Percentiles rank a stretch among this genome's conserved stretches.
Evolutionary conservation across 352 stramenopile genomes (phyloP).

Genomic region (Pythium apleroticum): DNA sequence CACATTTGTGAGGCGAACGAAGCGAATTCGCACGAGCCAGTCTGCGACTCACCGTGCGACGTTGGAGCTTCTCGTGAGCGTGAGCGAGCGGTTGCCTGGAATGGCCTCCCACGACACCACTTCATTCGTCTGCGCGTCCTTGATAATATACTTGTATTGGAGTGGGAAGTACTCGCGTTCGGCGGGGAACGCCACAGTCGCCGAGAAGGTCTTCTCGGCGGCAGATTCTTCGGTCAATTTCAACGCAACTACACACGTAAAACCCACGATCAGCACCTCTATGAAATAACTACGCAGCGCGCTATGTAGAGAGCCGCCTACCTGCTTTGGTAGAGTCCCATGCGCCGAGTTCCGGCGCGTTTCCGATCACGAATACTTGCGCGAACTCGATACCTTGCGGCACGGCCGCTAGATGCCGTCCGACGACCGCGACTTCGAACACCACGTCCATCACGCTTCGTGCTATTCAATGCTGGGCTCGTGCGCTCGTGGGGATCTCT

Average conservation of each 20-base stretch:
- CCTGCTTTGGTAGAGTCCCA: constrained; percentile 61
- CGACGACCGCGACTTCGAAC: constrained; percentile 26
- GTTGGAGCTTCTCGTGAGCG: constrained; percentile 40
- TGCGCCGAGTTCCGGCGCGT: constrained; percentile 47
- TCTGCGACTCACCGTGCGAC: constrained; percentile 50
- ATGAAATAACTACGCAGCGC: neutral
- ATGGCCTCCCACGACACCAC: constrained; percentile 73
- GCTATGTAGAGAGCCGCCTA: constrained; percentile 14
- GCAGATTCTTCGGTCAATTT: constrained; percentile 29
- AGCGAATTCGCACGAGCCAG: neutral
- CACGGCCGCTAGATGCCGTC: constrained; percentile 16
- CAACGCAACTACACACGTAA: constrained; percentile 43
- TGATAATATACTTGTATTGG: constrained; percentile 83
- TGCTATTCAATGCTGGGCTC: neutral
- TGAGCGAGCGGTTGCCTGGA: constrained; percentile 65
- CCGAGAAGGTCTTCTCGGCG: constrained; percentile 42
- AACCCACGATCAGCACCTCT: neutral
- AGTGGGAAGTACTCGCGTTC: constrained; percentile 32
- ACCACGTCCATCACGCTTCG: constrained; percentile 16
- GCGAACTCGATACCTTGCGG: constrained; percentile 18
- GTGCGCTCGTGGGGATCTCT: neutral
- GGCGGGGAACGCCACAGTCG: constrained; percentile 31
- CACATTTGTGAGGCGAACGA: neutral
- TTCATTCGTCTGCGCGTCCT: constrained; percentile 34
- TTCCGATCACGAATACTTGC: constrained; percentile 57